Conservation (phyloP, 2,329 filamentous ascomycete species). For the Sclerotiophoma versabilis region DNA sequence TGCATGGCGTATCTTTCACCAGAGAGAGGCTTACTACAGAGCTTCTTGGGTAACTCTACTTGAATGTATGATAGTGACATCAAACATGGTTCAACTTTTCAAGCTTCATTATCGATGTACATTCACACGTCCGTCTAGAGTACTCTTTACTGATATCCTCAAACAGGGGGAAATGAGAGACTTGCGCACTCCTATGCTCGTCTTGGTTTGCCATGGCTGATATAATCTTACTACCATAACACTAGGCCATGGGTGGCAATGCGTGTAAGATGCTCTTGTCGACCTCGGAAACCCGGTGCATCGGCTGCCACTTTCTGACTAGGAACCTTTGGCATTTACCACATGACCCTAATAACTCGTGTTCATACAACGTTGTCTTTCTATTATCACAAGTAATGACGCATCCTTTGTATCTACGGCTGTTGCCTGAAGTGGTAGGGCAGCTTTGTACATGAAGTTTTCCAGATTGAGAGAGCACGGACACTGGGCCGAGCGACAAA, state of each 20-base stretch:
- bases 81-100: neutral
- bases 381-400: neutral
- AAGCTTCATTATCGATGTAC: neutral
- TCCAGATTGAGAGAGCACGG: neutral
- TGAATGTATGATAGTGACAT: neutral
- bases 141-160: too few relatives aligned
- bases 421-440: constrained; percentile 1
- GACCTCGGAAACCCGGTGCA: neutral
- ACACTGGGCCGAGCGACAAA: neutral
- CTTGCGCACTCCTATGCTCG: too few relatives aligned
- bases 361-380: neutral
- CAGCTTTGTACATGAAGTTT: neutral
- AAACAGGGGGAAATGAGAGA: too few relatives aligned
- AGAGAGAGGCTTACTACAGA: neutral
- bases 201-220: neutral
- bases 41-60: neutral
- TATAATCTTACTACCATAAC: neutral
- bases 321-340: too few relatives aligned
- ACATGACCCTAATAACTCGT: too few relatives aligned
- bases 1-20: neutral
- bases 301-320: neutral
- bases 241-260: neutral
- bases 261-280: neutral
- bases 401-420: neutral
- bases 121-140: neutral